Percentiles rank a stretch among this genome's conserved stretches.
Conservation (phyloP, 176 grass and related monocot genomes). For the Eragrostis nindensis region DNA sequence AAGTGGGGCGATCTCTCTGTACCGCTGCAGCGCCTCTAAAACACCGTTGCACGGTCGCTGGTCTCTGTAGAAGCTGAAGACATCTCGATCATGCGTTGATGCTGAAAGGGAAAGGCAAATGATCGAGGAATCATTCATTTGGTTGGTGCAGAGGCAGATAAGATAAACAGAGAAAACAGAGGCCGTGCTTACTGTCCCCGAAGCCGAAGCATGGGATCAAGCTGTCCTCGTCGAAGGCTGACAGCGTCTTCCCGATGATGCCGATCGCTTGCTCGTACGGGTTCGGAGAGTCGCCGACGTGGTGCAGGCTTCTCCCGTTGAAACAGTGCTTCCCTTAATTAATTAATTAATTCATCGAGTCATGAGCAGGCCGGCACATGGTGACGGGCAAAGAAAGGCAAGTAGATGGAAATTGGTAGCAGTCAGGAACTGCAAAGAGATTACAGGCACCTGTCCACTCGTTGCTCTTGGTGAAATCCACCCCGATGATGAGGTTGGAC, state of each 20-base stretch:
- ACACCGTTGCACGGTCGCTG: slow-evolving; percentile 38
- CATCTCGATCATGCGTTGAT: slow-evolving; percentile 52
- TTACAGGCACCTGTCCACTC: slow-evolving; percentile 46
- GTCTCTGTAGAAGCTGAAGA: slow-evolving; percentile 59
- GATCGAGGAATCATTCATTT: not conserved
- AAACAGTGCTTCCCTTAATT: slow-evolving; percentile 44
- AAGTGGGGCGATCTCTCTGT: slow-evolving; percentile 47
- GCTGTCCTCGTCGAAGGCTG: slow-evolving; percentile 51
- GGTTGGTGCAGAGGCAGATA: not conserved
- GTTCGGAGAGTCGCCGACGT: slow-evolving; percentile 28
- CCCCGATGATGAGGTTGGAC: slow-evolving; percentile 58
- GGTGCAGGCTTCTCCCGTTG: slow-evolving; percentile 48
- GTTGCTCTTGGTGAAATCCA: slow-evolving; percentile 76
- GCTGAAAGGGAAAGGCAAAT: slow-evolving; percentile 26
- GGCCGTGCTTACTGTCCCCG: slow-evolving; percentile 45
- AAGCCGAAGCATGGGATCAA: slow-evolving; percentile 60
- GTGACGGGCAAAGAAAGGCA: too few relatives aligned
- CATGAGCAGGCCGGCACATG: not conserved
- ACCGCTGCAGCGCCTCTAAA: slow-evolving; percentile 53
- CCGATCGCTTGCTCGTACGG: slow-evolving; percentile 57
- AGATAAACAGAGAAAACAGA: not conserved
- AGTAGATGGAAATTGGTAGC: not conserved
- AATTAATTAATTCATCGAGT: not conserved
- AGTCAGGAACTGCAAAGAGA: not conserved
- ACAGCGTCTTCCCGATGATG: slow-evolving; percentile 43